Percentiles rank a stretch among this genome's conserved stretches.
These are phyloP conservation scores for Fusarium graminum DNA, from an alignment of 2,329 filamentous ascomycete genomes.

Conservation along the genomic window DNA sequence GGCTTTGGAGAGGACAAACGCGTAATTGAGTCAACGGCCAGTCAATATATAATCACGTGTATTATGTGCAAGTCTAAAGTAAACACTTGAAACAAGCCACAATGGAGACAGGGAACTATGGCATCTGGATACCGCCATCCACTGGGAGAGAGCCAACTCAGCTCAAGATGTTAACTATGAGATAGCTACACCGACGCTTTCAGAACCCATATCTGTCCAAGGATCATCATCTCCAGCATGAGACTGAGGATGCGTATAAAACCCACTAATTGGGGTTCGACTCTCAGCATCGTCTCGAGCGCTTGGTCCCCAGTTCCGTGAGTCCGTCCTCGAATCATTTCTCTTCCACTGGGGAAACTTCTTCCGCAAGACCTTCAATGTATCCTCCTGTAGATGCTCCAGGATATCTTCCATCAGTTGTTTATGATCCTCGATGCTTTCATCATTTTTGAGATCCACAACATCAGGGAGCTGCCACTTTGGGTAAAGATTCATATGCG, in stretches of 20 bases:
- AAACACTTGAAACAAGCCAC: too few species aligned
- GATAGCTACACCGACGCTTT: neutral
- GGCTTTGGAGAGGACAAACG: too few species aligned
- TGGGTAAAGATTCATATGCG: slow-evolving; percentile 15
- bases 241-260: neutral
- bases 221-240: neutral
- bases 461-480: slow-evolving; percentile 9
- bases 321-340: slow-evolving; percentile 15
- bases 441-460: neutral
- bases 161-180: neutral
- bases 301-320: neutral
- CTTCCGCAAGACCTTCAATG: neutral
- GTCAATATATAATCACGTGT: too few species aligned
- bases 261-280: neutral
- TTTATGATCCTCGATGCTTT: neutral
- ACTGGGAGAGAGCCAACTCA: neutral
- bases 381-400: slow-evolving; percentile 5
- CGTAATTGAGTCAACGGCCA: too few species aligned
- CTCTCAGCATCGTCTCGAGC: slow-evolving; percentile 7
- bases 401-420: slow-evolving; percentile 14
- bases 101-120: neutral
- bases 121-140: slow-evolving; percentile 18
- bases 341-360: slow-evolving; percentile 12
- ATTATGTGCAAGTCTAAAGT: too few species aligned
- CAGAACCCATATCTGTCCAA: neutral